These are phyloP conservation scores for Lanzia echinophila DNA, from an alignment of 2,329 filamentous ascomycete species.

Conservation along the genomic window DNA sequence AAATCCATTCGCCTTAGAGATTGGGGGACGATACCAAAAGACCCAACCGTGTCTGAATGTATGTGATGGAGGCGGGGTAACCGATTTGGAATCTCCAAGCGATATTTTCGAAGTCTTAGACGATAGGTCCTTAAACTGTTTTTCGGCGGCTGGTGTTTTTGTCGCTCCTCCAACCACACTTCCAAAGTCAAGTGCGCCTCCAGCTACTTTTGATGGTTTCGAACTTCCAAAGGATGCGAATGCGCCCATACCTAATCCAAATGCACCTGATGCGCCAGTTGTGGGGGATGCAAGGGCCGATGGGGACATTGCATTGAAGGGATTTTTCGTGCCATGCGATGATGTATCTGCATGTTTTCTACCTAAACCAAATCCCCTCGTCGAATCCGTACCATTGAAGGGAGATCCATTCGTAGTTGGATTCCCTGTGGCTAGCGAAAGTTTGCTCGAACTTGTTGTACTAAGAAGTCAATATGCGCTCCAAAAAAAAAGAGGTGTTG, in stretches of 20 bases:
- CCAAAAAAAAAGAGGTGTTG: slow-evolving; percentile 1
- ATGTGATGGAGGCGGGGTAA: slow-evolving; percentile 41
- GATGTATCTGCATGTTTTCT: slow-evolving; percentile 71
- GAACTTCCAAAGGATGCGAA: slow-evolving; percentile 90
- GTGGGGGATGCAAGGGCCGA: slow-evolving; percentile 10
- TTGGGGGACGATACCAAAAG: slow-evolving; percentile 94
- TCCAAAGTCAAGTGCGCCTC: slow-evolving; percentile 71
- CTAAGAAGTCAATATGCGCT: slow-evolving; percentile 13
- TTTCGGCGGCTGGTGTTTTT: slow-evolving; percentile 55
- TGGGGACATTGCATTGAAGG: slow-evolving; percentile 54
- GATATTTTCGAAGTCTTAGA: slow-evolving; percentile 29
- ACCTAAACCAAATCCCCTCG: slow-evolving; percentile 57
- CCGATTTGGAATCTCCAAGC: slow-evolving; percentile 41
- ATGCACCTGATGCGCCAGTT: slow-evolving; percentile 74
- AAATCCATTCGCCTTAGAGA: slow-evolving; percentile 82
- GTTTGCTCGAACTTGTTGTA: slow-evolving; percentile 55
- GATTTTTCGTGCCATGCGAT: slow-evolving; percentile 68
- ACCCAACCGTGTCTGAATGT: slow-evolving; percentile 83
- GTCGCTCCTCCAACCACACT: slow-evolving; percentile 43
- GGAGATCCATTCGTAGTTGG: slow-evolving; percentile 37
- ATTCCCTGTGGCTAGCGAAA: slow-evolving; percentile 68
- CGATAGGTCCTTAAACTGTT: slow-evolving; percentile 47
- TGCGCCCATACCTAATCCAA: slow-evolving; percentile 88
- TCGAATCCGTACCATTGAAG: slow-evolving; percentile 38
- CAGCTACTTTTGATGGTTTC: slow-evolving; percentile 82